A percentile compares a stretch with the other conserved stretches of the same genome.
phyloP scores from a whole-genome alignment of 78 protist genomes.

The Chrysochromulina tobinii region DNA sequence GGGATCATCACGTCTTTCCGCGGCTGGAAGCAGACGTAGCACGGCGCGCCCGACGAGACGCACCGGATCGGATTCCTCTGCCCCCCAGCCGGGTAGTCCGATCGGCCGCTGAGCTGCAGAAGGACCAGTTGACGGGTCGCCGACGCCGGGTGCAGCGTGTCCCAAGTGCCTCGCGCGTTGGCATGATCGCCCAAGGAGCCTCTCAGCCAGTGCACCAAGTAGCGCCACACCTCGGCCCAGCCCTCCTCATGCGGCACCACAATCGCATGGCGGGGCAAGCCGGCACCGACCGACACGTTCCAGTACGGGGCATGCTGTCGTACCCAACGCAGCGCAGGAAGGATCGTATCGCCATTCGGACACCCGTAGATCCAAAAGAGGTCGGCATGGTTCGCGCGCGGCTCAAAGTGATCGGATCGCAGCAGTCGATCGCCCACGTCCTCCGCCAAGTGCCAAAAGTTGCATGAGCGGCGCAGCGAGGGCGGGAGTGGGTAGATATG shows the following conservation, averaged over 20 bases:
- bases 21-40: constrained; percentile 8
- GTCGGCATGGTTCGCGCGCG: background rate
- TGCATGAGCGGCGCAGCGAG: background rate
- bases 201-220: too few species aligned
- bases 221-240: background rate
- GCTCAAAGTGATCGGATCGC: background rate
- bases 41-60: background rate
- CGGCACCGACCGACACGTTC: background rate
- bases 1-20: background rate
- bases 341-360: background rate
- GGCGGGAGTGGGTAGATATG: background rate
- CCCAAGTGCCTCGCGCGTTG: background rate
- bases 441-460: background rate
- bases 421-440: background rate
- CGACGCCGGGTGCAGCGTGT: background rate
- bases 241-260: background rate
- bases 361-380: constrained; percentile 21
- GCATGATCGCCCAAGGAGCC: background rate
- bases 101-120: background rate
- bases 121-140: background rate
- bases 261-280: background rate
- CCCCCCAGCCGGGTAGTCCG: background rate
- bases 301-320: background rate
- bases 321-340: background rate
- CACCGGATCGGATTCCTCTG: background rate